A percentile compares a stretch with the other conserved stretches of the same genome.
Evolutionary conservation across 73 alveolate species (phyloP).

Genomic region (Blepharisma stoltei): DNA sequence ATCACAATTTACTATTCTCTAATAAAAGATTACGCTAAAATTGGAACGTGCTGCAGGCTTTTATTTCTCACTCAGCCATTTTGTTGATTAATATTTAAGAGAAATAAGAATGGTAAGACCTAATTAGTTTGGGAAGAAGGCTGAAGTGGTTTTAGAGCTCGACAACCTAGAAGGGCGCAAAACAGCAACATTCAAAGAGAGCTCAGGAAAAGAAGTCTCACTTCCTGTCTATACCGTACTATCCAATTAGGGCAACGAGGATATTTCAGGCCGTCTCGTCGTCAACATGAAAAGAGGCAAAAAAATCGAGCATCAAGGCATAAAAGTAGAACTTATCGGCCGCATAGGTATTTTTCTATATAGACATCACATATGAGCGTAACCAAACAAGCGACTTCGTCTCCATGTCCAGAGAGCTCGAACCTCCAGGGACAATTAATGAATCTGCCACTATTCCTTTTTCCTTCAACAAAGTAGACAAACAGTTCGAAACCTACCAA

Average conservation of each 20-base stretch:
- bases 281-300: slow-evolving; percentile 56
- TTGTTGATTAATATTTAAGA: no score
- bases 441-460: slow-evolving; percentile 59
- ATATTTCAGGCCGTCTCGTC: slow-evolving; percentile 68
- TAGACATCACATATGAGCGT: slow-evolving; percentile 71
- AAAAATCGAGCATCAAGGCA: slow-evolving; percentile 82
- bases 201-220: slow-evolving; percentile 38
- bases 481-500: slow-evolving; percentile 81
- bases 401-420: slow-evolving; percentile 58
- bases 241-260: slow-evolving; percentile 60
- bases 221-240: slow-evolving; percentile 55
- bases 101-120: background rate
- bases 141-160: slow-evolving; percentile 3
- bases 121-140: background rate
- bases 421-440: slow-evolving; percentile 77
- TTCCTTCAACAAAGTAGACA: slow-evolving; percentile 71
- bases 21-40: no score
- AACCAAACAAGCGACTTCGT: slow-evolving; percentile 60
- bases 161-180: slow-evolving; percentile 49
- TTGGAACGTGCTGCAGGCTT: no score
- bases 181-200: slow-evolving; percentile 51
- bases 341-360: slow-evolving; percentile 34
- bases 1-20: no score
- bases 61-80: no score
- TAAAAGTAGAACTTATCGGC: slow-evolving; percentile 87